These are phyloP conservation scores for Termitomyces heimii DNA, from an alignment of 768 basidiomycete genomes.

Conservation along the genomic window DNA sequence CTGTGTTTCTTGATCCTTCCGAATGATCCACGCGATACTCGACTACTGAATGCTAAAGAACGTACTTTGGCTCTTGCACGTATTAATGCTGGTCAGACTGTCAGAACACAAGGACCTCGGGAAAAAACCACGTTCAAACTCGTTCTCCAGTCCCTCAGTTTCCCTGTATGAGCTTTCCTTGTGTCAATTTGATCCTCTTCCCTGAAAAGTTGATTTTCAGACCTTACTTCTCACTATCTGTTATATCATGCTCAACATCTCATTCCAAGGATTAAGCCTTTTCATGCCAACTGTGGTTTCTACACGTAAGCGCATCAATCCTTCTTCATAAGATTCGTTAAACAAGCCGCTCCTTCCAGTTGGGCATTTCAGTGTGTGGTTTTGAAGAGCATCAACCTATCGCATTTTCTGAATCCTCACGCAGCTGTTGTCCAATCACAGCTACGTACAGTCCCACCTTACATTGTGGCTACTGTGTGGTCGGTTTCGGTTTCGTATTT, in stretches of 20 bases:
- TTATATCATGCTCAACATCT: conserved; percentile 23
- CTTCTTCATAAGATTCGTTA: neutral
- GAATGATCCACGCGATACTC: conserved; percentile 27
- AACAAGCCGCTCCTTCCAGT: conserved; percentile 1
- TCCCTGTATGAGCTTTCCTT: conserved; percentile 19
- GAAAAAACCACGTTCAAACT: conserved; percentile 24
- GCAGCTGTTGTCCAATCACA: conserved; percentile 40
- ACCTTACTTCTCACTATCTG: conserved; percentile 15
- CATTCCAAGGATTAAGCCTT: conserved; percentile 24
- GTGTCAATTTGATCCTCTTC: no score
- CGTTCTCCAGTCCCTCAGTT: conserved; percentile 24
- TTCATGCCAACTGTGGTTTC: conserved; percentile 37
- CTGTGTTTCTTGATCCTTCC: conserved; percentile 29
- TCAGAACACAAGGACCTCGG: conserved; percentile 20
- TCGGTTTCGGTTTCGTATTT: conserved; percentile 27
- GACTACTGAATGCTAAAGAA: conserved; percentile 26
- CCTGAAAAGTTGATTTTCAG: conserved; percentile 3
- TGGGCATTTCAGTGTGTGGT: conserved; percentile 20
- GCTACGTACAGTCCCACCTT: conserved; percentile 44
- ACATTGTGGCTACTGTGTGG: conserved; percentile 35
- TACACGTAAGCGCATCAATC: conserved; percentile 26
- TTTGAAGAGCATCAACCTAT: neutral
- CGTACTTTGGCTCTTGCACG: conserved; percentile 27
- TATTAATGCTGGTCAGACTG: conserved; percentile 27
- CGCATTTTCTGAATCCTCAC: neutral